Evolutionary conservation across 78 protist species (phyloP).

Genomic region (Polysphondylium violaceum): DNA sequence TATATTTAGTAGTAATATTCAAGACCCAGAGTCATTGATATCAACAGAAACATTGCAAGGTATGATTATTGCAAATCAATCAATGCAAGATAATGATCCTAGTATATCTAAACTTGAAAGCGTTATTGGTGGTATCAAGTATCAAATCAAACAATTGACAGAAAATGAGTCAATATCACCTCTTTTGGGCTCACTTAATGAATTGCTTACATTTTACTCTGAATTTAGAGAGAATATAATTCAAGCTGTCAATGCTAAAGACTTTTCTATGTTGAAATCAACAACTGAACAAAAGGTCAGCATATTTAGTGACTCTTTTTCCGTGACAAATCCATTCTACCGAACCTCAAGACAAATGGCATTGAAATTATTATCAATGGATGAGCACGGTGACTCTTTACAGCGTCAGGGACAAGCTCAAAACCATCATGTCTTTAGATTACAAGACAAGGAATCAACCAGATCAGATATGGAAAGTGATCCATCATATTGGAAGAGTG

Average conservation of each 20-base stretch:
- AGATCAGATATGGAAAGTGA: neutral
- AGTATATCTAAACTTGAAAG: neutral
- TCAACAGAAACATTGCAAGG: neutral
- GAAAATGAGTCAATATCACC: neutral
- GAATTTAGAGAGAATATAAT: neutral
- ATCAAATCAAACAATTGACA: neutral
- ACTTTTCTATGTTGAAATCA: neutral
- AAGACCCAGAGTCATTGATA: neutral
- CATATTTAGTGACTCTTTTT: neutral
- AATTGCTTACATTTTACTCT: neutral
- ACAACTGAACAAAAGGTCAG: neutral
- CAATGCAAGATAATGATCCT: neutral
- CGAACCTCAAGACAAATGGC: neutral
- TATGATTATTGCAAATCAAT: neutral
- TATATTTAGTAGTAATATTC: neutral
- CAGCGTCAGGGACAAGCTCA: neutral
- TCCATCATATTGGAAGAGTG: neutral
- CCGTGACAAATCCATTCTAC: neutral
- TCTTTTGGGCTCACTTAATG: neutral
- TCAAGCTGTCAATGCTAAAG: slow-evolving; percentile 1
- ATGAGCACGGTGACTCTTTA: neutral
- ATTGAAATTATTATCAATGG: neutral
- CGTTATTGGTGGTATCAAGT: neutral
- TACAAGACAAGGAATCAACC: slow-evolving; percentile 1
- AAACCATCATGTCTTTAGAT: neutral